Evolutionary conservation across 2,329 filamentous ascomycete genomes (phyloP), one percentile per base, ranked within the genome.

Genomic region (Paecilomyces fulvus): DNA sequence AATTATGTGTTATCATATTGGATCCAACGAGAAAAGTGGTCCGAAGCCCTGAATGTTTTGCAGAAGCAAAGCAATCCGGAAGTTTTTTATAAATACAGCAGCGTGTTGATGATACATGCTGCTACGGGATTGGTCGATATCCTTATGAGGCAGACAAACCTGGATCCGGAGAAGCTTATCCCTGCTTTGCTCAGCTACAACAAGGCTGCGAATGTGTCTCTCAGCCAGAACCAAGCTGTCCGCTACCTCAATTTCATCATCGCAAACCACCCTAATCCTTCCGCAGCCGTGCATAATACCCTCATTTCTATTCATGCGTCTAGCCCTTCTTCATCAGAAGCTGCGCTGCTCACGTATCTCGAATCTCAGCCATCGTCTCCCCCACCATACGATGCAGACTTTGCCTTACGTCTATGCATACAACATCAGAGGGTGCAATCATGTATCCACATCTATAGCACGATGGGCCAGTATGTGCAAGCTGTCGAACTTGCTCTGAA

Each of bases 1-100:
- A 90, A 95, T 70, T 99, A 95, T 67, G 91, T 97, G 21, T 78
- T 99, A 12, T 89, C 90, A 9, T 99, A 99, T 73, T 99, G 94
- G 94, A 88, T 97, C 17, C 94, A 97, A 73, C 83, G 92, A 58
- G 94, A 97, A 74, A 84, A 89, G 64, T 99, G 94, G 94, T 75
- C 78, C 3, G 91, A 96, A 65, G 90, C 91, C 2, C 78, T 99
- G 62, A 83, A 84, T 55, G 91, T 97, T 46, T 79, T 99, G 54
- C 95, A 96, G 76, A 91, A 89, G 72, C 94, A 99, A 74, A 95
- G 87, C 4, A 89, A 95, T 53, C 84, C 90, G 0, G 90, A 95
- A 53, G 89, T 95, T 50, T 99, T 97, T 74, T 97, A 97, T 77
- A 88, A 90, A 60, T 96, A 97, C 72, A 94, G 90, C 77, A 96